Conservation (phyloP, 2,329 filamentous ascomycete species). For the Bisporella sp. region DNA sequence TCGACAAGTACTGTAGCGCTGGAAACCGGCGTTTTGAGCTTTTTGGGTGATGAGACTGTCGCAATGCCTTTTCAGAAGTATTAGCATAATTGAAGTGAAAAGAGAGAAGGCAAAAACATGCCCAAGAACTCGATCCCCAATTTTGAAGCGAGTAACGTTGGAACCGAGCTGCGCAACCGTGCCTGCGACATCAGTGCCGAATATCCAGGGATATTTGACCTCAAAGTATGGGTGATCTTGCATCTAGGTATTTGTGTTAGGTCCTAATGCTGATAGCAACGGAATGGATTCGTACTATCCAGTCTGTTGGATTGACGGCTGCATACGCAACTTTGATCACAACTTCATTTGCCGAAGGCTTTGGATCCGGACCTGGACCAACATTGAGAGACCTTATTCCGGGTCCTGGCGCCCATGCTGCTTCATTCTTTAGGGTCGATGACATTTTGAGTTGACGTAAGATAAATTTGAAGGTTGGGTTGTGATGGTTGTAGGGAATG, state of each 20-base stretch:
- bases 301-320: slow-evolving; percentile 34
- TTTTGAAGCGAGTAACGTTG: slow-evolving; percentile 36
- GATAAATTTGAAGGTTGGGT: background rate
- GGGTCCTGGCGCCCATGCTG: slow-evolving; percentile 20
- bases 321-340: slow-evolving; percentile 30
- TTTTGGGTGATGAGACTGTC: slow-evolving; percentile 14
- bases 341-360: slow-evolving; percentile 24
- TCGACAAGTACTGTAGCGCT: slow-evolving; percentile 23
- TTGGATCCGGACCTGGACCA: slow-evolving; percentile 28
- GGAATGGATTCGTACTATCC: slow-evolving; percentile 24
- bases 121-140: slow-evolving; percentile 23
- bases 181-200: slow-evolving; percentile 23
- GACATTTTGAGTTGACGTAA: slow-evolving; percentile 1
- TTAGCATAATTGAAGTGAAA: background rate
- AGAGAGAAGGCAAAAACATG: background rate
- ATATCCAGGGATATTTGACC: slow-evolving; percentile 15
- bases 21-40: slow-evolving; percentile 24
- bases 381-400: slow-evolving; percentile 29
- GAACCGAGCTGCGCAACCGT: slow-evolving; percentile 32
- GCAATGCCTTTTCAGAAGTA: slow-evolving; percentile 15
- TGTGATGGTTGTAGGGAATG: no score
- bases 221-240: slow-evolving; percentile 10
- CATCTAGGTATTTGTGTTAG: slow-evolving; percentile 12
- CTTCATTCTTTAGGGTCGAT: slow-evolving; percentile 12
- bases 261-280: slow-evolving; percentile 23